Conservation (phyloP, 2,329 filamentous ascomycete genomes). For the Aspergillus unguis region DNA sequence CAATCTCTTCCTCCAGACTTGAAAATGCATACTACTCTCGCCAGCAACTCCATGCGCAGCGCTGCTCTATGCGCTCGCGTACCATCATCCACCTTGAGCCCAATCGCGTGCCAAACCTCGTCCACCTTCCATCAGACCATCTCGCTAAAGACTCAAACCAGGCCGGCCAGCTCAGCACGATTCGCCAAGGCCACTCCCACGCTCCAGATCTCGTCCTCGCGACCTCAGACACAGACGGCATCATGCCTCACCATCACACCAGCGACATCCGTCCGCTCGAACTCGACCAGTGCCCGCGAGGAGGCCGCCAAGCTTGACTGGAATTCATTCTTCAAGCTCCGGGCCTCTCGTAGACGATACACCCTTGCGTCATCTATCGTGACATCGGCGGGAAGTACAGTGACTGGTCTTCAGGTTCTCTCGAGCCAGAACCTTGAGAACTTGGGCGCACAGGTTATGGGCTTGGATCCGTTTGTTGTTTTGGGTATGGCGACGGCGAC, state of each 20-base stretch:
- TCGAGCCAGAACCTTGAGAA: constrained; percentile 67
- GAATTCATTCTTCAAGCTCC: constrained; percentile 90
- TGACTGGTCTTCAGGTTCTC: constrained; percentile 53
- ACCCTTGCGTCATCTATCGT: constrained; percentile 73
- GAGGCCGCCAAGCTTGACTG: constrained; percentile 62
- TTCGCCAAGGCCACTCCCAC: constrained; percentile 13
- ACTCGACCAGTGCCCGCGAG: constrained; percentile 31
- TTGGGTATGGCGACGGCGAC: constrained; percentile 76
- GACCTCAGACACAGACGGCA: constrained; percentile 11
- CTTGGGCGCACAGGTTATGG: constrained; percentile 64
- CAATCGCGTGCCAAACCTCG: constrained; percentile 23
- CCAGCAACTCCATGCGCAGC: constrained; percentile 34
- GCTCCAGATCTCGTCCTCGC: constrained; percentile 14
- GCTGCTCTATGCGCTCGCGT: constrained; percentile 29
- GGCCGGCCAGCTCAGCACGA: constrained; percentile 23
- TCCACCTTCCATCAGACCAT: constrained; percentile 20
- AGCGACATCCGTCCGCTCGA: constrained; percentile 21
- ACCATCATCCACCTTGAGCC: constrained; percentile 21
- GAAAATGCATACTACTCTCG: constrained; percentile 26
- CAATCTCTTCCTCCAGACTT: constrained; percentile 2
- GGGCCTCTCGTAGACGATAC: constrained; percentile 78
- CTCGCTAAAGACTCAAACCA: constrained; percentile 24
- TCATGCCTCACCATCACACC: constrained; percentile 6
- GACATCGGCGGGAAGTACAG: constrained; percentile 61
- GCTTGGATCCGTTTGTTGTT: constrained; percentile 82